phyloP scores from a whole-genome alignment of 306 rosid genomes.

The Canavalia ensiformis region DNA sequence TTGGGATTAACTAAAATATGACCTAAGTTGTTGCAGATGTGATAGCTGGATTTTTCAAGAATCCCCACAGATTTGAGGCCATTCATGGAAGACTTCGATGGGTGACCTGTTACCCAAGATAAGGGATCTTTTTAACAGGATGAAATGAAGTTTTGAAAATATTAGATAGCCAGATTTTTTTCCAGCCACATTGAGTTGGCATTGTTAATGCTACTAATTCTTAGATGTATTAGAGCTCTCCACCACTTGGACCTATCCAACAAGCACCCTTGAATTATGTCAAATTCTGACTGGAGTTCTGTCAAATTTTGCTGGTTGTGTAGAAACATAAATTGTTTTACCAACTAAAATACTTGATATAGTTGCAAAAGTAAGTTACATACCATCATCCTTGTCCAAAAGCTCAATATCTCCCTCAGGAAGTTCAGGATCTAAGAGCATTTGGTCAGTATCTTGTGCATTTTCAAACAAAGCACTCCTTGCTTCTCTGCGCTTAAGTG shows the following conservation, averaged over 20 bases:
- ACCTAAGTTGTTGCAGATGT: not conserved
- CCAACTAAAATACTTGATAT: conserved; percentile 21
- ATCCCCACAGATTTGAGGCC: not conserved
- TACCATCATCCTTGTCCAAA: conserved; percentile 69
- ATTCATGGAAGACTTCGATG: not conserved
- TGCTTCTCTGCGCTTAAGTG: conserved; percentile 52
- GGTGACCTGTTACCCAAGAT: not conserved
- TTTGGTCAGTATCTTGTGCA: conserved; percentile 53
- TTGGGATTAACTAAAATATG: not conserved
- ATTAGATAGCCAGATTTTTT: not conserved
- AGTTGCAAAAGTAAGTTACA: conserved; percentile 44
- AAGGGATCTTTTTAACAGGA: too few relatives aligned
- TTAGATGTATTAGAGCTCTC: not conserved
- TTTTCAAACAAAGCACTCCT: conserved; percentile 45
- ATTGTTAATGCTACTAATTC: conserved; percentile 13
- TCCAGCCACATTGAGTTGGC: not conserved
- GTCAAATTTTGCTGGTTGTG: conserved; percentile 13
- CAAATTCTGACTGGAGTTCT: conserved; percentile 4
- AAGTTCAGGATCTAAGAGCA: conserved; percentile 43
- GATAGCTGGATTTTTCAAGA: conserved; percentile 17
- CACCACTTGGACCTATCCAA: conserved; percentile 28
- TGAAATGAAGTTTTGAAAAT: too few relatives aligned
- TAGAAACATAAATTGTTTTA: conserved; percentile 36
- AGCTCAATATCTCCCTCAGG: conserved; percentile 54
- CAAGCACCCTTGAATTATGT: not conserved